phyloP scores from a whole-genome alignment of 2,329 filamentous ascomycete genomes.

The Pseudogymnoascus sp. region DNA sequence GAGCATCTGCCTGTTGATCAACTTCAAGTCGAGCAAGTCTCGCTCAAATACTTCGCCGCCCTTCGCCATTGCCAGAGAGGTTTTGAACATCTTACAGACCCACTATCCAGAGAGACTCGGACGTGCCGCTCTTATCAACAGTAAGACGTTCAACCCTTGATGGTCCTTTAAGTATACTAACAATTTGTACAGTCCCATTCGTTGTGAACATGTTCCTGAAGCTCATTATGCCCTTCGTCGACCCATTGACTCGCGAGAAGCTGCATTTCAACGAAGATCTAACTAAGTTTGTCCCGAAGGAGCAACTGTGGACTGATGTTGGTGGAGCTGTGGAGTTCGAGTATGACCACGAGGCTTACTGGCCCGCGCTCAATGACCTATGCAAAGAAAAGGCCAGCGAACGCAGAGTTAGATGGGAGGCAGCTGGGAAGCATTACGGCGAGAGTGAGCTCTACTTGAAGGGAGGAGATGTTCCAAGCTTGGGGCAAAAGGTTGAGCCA shows the following conservation, averaged over 20 bases:
- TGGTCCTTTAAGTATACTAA: constrained; percentile 2
- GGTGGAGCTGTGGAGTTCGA: constrained; percentile 80
- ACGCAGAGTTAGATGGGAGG: constrained; percentile 66
- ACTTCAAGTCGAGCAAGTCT: constrained; percentile 76
- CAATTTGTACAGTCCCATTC: constrained; percentile 65
- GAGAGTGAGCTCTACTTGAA: constrained; percentile 84
- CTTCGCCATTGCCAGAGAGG: constrained; percentile 70
- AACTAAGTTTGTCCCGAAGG: constrained; percentile 68
- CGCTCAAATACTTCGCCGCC: constrained; percentile 68
- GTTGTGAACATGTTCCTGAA: constrained; percentile 93
- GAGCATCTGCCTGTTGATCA: constrained; percentile 78
- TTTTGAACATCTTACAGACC: constrained; percentile 85
- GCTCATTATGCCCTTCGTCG: constrained; percentile 91
- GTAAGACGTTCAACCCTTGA: constrained; percentile 42
- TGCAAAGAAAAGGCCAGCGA: constrained; percentile 59
- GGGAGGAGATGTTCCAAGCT: constrained; percentile 41
- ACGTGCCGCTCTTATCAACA: constrained; percentile 80
- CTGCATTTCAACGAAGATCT: constrained; percentile 97
- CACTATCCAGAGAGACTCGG: constrained; percentile 94
- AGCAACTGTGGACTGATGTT: constrained; percentile 72
- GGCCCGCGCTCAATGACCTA: constrained; percentile 74
- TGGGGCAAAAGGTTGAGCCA: constrained; percentile 13
- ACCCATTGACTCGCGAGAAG: constrained; percentile 87
- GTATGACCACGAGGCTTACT: constrained; percentile 84
- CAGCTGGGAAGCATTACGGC: constrained; percentile 73